phyloP scores from a whole-genome alignment of 2,329 filamentous ascomycete species.

The Fonsecaea multimorphosa region DNA sequence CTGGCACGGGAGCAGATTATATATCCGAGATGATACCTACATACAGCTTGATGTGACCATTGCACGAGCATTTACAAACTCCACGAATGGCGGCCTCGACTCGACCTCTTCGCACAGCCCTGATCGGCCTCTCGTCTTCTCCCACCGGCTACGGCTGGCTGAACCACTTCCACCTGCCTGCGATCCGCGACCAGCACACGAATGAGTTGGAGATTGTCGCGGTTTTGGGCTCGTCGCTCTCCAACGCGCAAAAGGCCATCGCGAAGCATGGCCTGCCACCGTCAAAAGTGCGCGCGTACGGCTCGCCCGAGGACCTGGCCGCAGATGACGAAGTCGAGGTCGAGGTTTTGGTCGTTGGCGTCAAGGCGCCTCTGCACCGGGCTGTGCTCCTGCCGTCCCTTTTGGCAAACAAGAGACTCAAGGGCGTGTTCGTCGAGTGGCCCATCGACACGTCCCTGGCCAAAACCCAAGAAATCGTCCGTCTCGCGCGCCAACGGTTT shows the following conservation, averaged over 20 bases:
- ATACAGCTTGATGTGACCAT: background rate
- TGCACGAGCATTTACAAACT: too few species aligned
- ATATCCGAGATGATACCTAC: too few species aligned
- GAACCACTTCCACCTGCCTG: slow-evolving; percentile 8
- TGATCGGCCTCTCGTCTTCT: slow-evolving; percentile 3
- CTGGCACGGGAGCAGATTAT: too few species aligned
- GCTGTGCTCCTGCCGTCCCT: background rate
- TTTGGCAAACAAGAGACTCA: background rate
- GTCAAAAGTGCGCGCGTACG: background rate
- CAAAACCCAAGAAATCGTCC: background rate
- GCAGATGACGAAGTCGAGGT: background rate
- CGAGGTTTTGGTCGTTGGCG: slow-evolving; percentile 3
- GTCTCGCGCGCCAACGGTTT: background rate
- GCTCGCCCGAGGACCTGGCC: background rate
- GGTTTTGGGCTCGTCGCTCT: background rate
- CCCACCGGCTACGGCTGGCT: slow-evolving; percentile 6
- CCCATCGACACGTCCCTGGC: background rate
- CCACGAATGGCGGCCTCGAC: too few species aligned
- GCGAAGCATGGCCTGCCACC: background rate
- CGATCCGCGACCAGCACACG: background rate
- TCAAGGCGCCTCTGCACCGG: background rate
- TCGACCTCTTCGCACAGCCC: background rate
- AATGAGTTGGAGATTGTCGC: background rate
- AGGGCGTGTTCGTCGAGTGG: slow-evolving; percentile 8
- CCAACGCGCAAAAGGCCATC: background rate